Base-by-base conservation (phyloP, 169 alveolate genomes). In the Eimeria tenella region DNA sequence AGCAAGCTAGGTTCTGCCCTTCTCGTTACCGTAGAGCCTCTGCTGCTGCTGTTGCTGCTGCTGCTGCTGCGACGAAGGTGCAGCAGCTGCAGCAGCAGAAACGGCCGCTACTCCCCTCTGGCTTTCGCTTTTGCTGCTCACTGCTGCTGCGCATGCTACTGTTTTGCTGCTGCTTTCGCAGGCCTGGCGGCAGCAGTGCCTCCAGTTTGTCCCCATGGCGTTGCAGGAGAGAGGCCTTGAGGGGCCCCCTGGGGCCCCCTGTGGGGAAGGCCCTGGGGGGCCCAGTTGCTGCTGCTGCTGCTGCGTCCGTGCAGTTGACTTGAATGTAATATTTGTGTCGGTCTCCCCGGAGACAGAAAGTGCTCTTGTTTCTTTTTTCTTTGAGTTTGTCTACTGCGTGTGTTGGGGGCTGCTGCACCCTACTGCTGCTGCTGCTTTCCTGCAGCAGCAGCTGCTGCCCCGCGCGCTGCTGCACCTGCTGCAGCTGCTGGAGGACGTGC, bases 351-450 rank as follows among this genome's bases (percentile, higher is more conserved):
- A 75, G 52, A 49, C 86, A 13, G 86, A 75, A 31, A 62, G 15
- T 13, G 63, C 25, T 4, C 60, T 49, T 0, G 55, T 42, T 13
- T 9, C 23, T 9, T 75, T 75, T 17, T 75, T 75, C 25, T 52
- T 49, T 49, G 86, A 75, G 25, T 75, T 75, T 52, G 63, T 75
- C 10, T 75, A 75, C 17, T 75, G 86, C 49, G 86, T 75, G 63
- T 75, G 31, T 17, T 75, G 86, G 86, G 86, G 86, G 13, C 4
- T 75, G 56, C 86, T 75, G 56, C 86, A 75, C 31, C 86, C 86
- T 8, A 23, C 25, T 8, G 86, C 65, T 11, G 86, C 86, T 13
- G 86, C 17, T 31, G n/a, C 77, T 23, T 68, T 68, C 31, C 77
- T 68, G 49, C 77, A 68, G 77, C 77, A 68, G 77, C 77, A 19